A percentile compares a stretch with the other conserved stretches of the same genome.
These are phyloP conservation scores for Pholiota molesta DNA, from an alignment of 768 basidiomycete species.

Conservation along the genomic window DNA sequence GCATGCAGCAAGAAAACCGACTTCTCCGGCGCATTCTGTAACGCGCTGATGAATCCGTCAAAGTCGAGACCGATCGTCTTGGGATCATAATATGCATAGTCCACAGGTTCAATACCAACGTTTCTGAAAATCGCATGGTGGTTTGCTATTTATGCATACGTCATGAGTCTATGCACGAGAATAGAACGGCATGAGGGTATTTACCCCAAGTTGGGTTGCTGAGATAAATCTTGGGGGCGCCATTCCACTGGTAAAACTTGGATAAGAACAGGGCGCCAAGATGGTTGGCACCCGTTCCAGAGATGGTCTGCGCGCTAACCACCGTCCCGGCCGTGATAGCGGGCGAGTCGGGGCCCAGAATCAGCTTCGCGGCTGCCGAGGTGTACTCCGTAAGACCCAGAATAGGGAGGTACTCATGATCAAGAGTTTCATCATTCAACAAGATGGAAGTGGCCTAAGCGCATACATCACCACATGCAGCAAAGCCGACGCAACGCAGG, in stretches of 20 bases:
- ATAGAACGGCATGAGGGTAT: conserved; percentile 25
- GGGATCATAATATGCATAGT: conserved; percentile 95
- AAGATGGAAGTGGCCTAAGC: conserved; percentile 73
- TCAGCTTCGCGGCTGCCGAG: conserved; percentile 77
- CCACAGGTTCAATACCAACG: conserved; percentile 82
- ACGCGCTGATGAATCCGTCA: conserved; percentile 59
- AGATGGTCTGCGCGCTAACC: conserved; percentile 89
- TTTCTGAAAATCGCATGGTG: conserved; percentile 92
- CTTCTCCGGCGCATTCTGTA: conserved; percentile 67
- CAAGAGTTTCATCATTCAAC: conserved; percentile 68
- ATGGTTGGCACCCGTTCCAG: conserved; percentile 96
- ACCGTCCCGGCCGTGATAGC: conserved; percentile 74
- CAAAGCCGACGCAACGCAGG: not conserved
- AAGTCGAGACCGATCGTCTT: conserved; percentile 88
- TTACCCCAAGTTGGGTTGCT: conserved; percentile 96
- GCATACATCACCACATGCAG: not conserved
- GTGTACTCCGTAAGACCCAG: conserved; percentile 87
- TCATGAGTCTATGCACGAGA: conserved; percentile 6
- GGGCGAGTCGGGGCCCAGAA: conserved; percentile 73
- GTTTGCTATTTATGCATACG: conserved; percentile 54
- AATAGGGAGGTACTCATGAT: conserved; percentile 94
- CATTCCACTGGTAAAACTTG: conserved; percentile 75
- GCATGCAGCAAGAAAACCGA: conserved; percentile 92
- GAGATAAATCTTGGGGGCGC: conserved; percentile 73
- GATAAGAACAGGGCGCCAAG: conserved; percentile 87